Percentiles rank a stretch among this genome's conserved stretches.
phyloP scores from a whole-genome alignment of 2,329 filamentous ascomycete species.

The Cladorrhinum sp. region DNA sequence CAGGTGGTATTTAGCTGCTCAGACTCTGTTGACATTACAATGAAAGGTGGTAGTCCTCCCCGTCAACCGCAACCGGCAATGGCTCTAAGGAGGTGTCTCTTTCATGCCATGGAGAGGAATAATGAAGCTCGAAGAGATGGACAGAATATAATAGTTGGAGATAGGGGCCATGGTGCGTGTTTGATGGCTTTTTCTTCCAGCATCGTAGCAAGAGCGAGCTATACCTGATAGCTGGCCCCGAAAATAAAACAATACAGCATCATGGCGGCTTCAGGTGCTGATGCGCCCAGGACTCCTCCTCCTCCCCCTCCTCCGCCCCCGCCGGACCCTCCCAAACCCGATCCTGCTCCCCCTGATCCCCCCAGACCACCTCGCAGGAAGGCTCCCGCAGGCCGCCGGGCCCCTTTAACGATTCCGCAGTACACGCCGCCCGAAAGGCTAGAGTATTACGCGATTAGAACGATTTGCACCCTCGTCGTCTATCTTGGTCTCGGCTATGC shows the following conservation, averaged over 20 bases:
- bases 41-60: background rate
- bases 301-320: too few relatives aligned
- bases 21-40: background rate
- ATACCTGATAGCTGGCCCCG: background rate
- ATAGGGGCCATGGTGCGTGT: background rate
- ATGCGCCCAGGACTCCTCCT: too few relatives aligned
- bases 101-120: background rate
- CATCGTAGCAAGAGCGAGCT: background rate
- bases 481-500: too few relatives aligned
- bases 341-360: too few relatives aligned
- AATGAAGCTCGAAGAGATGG: background rate
- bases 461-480: too few relatives aligned
- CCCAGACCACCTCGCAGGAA: background rate
- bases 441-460: too few relatives aligned
- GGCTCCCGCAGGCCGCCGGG: background rate
- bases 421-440: background rate
- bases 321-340: too few relatives aligned
- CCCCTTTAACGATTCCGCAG: background rate
- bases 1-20: background rate
- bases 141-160: background rate
- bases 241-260: background rate
- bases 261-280: too few relatives aligned
- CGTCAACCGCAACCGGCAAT: background rate
- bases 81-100: background rate
- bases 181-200: background rate